Evolutionary conservation across 208 protist genomes (phyloP).

Genomic region (Kentomonas sorsogonicus): DNA sequence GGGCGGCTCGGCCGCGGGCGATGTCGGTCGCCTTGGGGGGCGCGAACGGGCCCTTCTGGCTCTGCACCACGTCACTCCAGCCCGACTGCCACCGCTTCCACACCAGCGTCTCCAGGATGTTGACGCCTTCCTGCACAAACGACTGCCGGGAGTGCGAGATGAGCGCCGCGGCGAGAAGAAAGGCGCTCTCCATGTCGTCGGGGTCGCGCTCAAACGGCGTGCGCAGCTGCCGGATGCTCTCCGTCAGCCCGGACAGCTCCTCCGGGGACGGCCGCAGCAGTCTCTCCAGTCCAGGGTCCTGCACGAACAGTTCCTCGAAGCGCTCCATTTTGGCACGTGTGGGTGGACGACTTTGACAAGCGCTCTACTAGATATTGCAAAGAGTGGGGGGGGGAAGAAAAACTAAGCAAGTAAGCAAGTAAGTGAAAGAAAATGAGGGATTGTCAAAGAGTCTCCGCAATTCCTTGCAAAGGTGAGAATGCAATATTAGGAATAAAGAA

Average conservation of each 20-base stretch:
- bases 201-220: conserved; percentile 21
- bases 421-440: conserved; percentile 5
- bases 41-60: neutral
- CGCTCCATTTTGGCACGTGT: conserved; percentile 17
- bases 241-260: conserved; percentile 42
- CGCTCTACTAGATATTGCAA: no score
- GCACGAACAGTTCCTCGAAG: conserved; percentile 38
- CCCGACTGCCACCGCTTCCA: conserved; percentile 39
- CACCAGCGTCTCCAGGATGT: conserved; percentile 62
- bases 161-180: conserved; percentile 54
- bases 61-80: conserved; percentile 24
- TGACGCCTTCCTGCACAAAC: conserved; percentile 56
- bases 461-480: conserved; percentile 6
- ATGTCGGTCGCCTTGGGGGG: neutral
- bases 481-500: conserved; percentile 3
- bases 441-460: neutral
- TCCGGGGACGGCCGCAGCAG: conserved; percentile 44
- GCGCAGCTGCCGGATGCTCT: conserved; percentile 35
- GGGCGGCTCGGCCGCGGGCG: neutral
- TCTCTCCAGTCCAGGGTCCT: conserved; percentile 35
- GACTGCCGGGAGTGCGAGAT: conserved; percentile 52
- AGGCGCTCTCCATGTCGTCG: conserved; percentile 29
- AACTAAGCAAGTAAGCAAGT: no score
- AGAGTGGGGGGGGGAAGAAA: no score
- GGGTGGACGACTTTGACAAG: no score